Base-by-base conservation (phyloP, 2,329 filamentous ascomycete species). In the Calonectria henricotiae region DNA sequence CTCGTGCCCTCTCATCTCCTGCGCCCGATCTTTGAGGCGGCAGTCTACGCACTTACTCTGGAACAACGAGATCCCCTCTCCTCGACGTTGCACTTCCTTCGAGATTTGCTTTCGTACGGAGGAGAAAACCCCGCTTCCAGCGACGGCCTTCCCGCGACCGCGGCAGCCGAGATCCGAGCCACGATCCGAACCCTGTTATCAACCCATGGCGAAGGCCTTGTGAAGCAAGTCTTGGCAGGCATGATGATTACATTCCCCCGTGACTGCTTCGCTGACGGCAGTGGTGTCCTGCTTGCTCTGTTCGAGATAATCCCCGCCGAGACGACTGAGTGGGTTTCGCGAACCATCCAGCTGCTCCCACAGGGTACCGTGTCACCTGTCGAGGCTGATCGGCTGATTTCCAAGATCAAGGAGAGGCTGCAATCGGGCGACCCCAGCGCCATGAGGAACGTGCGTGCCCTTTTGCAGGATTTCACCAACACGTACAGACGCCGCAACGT, bases 191-290 rank as follows among this genome's bases (percentile, higher is more conserved):
- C 89, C 70, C 88, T 98, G 63, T 85, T 97, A 27, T 74, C 87
- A 2, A 84, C 87, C 1, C 91, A 95, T 73, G 95, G 96, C 43
- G 92, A 94, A 78, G 85, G 90, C 67, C 86, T 99, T 32, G 92
- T 96, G 8, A 96, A 98, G 83, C 93, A 95, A 73, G 92, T 97
- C 68, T 88, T 99, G 85, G 96, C 95, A 1, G 96, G 96, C 70
- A 97, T 99, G 95, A 98, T 99, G 96, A 98, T 98, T 81, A 97
- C 93, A 0, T 99, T 99, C 84, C 97, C 96, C 0, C 90, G 94
- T 49, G 96, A 98, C 81, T 98, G 95, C 83, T 97, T 98, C 79
- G 92, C 95, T 0, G 96, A 99, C 80, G 95, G 95, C 17, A 98
- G 94, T 60, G 95, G 95, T 5, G 94, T 98, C n/a, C 85, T 99